Conservation (phyloP, 768 basidiomycete species). For the Mycena rosella region DNA sequence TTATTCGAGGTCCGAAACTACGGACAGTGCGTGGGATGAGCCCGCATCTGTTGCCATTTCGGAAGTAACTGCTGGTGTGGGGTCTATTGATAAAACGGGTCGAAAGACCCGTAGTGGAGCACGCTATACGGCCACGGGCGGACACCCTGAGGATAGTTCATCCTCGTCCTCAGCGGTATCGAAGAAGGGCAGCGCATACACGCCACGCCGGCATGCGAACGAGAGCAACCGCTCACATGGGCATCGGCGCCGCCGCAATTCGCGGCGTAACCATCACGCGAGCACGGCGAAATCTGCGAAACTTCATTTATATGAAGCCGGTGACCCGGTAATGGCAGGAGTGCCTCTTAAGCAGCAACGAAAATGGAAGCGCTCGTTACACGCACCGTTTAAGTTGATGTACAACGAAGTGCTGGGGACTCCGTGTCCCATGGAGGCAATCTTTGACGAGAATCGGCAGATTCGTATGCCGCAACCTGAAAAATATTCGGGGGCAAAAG, state of each 20-base stretch:
- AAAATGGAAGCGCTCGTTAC: not conserved
- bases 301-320: too few species aligned
- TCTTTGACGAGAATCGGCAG: constrained; percentile 51
- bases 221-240: too few species aligned
- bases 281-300: too few species aligned
- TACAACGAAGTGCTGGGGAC: not conserved
- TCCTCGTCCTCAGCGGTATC: too few species aligned
- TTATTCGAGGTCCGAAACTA: not conserved
- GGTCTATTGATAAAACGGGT: not conserved
- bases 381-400: not conserved
- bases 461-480: constrained; percentile 46
- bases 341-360: not conserved
- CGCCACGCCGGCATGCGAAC: too few species aligned
- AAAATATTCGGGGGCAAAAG: not conserved
- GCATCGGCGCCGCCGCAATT: not conserved
- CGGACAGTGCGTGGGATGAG: not conserved
- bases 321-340: not conserved
- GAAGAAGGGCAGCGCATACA: too few species aligned
- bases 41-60: not conserved
- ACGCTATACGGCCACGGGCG: too few species aligned
- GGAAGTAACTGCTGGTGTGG: not conserved
- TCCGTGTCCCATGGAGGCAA: too few species aligned
- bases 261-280: not conserved
- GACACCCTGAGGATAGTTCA: too few species aligned
- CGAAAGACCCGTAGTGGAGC: not conserved